Base-by-base conservation (phyloP, 345 rosid genomes). In the Pistacia atlantica region DNA sequence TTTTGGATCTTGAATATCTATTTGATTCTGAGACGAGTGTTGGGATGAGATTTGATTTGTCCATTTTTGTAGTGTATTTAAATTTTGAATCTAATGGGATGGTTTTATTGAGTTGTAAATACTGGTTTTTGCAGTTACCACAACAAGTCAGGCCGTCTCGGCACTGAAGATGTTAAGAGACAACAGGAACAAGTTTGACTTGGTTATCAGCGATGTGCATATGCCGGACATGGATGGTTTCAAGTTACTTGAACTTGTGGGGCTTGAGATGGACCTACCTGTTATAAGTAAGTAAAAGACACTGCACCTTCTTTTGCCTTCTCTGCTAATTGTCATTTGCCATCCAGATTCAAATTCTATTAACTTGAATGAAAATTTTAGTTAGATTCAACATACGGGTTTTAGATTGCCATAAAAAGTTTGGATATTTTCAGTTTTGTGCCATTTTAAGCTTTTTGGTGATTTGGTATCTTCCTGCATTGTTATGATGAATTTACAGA, bases 181-280 rank as follows among this genome's bases (percentile, higher is more conserved):
- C 80, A 89, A 87, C 86, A 86, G 70, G 88, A 80, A 88, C 86
- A 81, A 81, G 76, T 93, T 87, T 80, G 97, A 93, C 80, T 77
- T 91, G 62, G 90, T 93, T 74, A 90, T 93, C 75, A 91, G 93
- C n/a, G 97, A 93, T 83, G 92, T 91, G 5, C 88, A 91, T 75
- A 91, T 90, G 96, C 94, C 96, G 8, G 92, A 89, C 88, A 89
- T 91, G 93, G 94, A 93, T 77, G 96, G 97, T 78, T 93, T 91
- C 81, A 87, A 89, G 83, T 82, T 93, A 22, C 93, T 93, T 65
- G 94, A 93, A 83, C 93, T 82, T 17, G 93, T 92, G 71, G 93
- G 94, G 72, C 97, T 91, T 76, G 94, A 90, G 82, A 90, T 90
- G 94, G 92, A 91, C 87, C 83, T 93, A 76, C 96, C 96, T 45